Percentiles rank a stretch among this genome's conserved stretches.
These are phyloP conservation scores for Sporothrix curviconia DNA, from an alignment of 2,329 filamentous ascomycete species.

Conservation along the genomic window DNA sequence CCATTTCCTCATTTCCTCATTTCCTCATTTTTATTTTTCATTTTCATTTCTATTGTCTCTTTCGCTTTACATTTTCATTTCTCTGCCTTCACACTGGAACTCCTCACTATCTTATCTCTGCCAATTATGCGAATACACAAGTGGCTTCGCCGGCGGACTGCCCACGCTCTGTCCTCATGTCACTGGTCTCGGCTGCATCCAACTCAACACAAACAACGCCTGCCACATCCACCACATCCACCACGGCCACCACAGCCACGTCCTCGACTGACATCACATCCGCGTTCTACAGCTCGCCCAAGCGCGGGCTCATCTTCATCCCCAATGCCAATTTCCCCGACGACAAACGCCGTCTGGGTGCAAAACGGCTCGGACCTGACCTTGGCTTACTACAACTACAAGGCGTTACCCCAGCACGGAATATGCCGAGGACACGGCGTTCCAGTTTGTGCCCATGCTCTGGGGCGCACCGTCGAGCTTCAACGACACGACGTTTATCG, in stretches of 20 bases:
- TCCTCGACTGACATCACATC: slow-evolving; percentile 19
- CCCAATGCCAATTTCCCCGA: slow-evolving; percentile 44
- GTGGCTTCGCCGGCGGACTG: background rate
- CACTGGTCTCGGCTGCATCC: background rate
- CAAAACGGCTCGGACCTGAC: slow-evolving; percentile 51
- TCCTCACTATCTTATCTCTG: no score
- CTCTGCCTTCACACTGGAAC: no score
- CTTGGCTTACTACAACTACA: slow-evolving; percentile 87
- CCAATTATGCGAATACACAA: background rate
- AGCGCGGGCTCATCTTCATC: slow-evolving; percentile 68
- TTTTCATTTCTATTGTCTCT: no score
- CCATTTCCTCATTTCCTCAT: background rate
- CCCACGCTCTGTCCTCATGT: background rate
- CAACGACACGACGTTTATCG: slow-evolving; percentile 53
- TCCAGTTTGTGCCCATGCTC: slow-evolving; percentile 76
- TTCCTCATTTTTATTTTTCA: background rate
- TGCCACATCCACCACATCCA: no score
- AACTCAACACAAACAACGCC: no score
- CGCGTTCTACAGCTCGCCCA: slow-evolving; percentile 37
- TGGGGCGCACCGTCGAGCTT: slow-evolving; percentile 53
- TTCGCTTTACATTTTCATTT: background rate
- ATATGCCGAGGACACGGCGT: slow-evolving; percentile 40
- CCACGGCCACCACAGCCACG: background rate
- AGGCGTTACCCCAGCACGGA: slow-evolving; percentile 45
- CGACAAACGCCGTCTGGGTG: slow-evolving; percentile 62